Percentiles rank a stretch among this genome's conserved stretches.
These are phyloP conservation scores for Hypholoma sublateritium DNA, from an alignment of 768 basidiomycete species.

Conservation along the genomic window DNA sequence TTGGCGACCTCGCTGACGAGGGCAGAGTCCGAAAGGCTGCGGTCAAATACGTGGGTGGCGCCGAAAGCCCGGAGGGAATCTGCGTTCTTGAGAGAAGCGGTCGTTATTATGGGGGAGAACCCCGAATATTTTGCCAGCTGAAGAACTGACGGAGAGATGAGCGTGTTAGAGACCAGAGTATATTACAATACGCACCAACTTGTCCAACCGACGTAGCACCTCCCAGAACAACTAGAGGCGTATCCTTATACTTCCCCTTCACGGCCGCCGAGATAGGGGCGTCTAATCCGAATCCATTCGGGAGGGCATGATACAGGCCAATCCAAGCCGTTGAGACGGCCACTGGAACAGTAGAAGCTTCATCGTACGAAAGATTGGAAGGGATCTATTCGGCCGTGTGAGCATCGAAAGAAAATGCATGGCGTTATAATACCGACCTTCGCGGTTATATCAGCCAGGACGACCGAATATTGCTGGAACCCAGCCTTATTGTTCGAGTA, in stretches of 20 bases:
- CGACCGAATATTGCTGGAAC: constrained; percentile 47
- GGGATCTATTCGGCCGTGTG: constrained; percentile 32
- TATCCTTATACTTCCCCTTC: constrained; percentile 36
- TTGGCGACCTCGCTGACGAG: constrained; percentile 22
- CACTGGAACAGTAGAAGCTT: constrained; percentile 48
- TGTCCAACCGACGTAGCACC: constrained; percentile 41
- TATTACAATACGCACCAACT: constrained; percentile 31
- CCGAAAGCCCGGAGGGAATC: constrained; percentile 35
- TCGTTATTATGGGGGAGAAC: constrained; percentile 43
- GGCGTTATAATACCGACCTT: constrained; percentile 29
- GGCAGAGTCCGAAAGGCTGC: constrained; percentile 17
- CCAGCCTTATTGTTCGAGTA: constrained; percentile 32
- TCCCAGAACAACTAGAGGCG: constrained; percentile 34
- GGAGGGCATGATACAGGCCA: constrained; percentile 41
- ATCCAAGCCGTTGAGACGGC: constrained; percentile 46
- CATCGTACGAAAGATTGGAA: constrained; percentile 32
- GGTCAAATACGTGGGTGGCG: constrained; percentile 40
- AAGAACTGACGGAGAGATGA: not conserved
- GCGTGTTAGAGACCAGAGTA: constrained; percentile 16
- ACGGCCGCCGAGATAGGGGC: constrained; percentile 9
- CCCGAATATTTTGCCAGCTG: constrained; percentile 38
- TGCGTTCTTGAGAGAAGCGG: constrained; percentile 32
- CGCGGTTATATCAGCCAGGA: constrained; percentile 36
- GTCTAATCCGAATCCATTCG: constrained; percentile 39
- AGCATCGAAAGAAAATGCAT: not conserved